Percentiles rank a stretch among this genome's conserved stretches.
These are phyloP conservation scores for Amanita subjunquillea DNA, from an alignment of 768 basidiomycete genomes.

Conservation along the genomic window DNA sequence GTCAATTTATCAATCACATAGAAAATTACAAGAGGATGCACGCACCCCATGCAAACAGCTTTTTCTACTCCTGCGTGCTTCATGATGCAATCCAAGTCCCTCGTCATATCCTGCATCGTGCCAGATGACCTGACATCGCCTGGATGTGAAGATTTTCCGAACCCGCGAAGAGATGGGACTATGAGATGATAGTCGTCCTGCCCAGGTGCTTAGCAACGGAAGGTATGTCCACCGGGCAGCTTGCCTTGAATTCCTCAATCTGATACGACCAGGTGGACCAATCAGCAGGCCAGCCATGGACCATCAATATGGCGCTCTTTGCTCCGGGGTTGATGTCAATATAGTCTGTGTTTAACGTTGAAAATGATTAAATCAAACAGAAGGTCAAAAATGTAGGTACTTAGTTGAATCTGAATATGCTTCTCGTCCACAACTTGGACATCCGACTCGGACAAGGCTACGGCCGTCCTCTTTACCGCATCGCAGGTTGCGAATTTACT, in stretches of 20 bases:
- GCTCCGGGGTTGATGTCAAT: slow-evolving; percentile 50
- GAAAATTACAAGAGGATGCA: not conserved
- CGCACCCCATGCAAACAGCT: slow-evolving; percentile 56
- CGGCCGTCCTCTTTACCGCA: not conserved
- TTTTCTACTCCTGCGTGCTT: slow-evolving; percentile 34
- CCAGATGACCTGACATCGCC: slow-evolving; percentile 51
- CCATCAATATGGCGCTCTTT: slow-evolving; percentile 46
- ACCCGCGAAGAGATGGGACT: slow-evolving; percentile 58
- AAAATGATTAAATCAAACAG: not conserved
- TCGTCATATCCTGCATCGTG: slow-evolving; percentile 48
- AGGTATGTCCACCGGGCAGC: not conserved
- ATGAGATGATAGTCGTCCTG: slow-evolving; percentile 55
- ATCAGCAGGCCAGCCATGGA: slow-evolving; percentile 73
- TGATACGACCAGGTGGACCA: slow-evolving; percentile 73
- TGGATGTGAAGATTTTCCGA: slow-evolving; percentile 58
- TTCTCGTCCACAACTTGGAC: not conserved
- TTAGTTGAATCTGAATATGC: not conserved
- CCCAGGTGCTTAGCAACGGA: not conserved
- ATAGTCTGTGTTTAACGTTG: slow-evolving; percentile 33
- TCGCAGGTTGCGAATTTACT: not conserved
- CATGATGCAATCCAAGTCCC: slow-evolving; percentile 56
- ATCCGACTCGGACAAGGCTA: not conserved
- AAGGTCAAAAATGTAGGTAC: not conserved
- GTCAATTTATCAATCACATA: not conserved
- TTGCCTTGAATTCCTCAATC: slow-evolving; percentile 54